Evolutionary conservation across 345 rosid species (phyloP).

Genomic region (Atalantia buxifolia): DNA sequence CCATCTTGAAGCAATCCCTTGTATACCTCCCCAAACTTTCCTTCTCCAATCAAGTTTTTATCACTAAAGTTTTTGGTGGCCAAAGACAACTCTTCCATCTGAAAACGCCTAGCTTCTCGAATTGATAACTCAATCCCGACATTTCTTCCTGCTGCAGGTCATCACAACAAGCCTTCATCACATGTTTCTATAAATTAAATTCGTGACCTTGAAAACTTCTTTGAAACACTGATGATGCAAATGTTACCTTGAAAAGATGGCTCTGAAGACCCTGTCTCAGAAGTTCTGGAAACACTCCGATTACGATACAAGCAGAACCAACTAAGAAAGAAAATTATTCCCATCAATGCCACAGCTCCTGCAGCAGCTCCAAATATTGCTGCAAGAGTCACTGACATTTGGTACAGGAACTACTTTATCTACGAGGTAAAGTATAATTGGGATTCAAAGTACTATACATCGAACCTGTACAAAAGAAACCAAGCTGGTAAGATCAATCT

Average conservation of each 20-base stretch:
- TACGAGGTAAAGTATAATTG: slow-evolving; percentile 27
- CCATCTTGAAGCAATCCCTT: slow-evolving; percentile 94
- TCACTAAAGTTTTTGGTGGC: slow-evolving; percentile 77
- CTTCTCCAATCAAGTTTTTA: slow-evolving; percentile 74
- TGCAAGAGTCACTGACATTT: slow-evolving; percentile 88
- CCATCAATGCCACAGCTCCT: slow-evolving; percentile 87
- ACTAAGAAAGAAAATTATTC: slow-evolving; percentile 41
- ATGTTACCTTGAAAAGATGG: slow-evolving; percentile 64
- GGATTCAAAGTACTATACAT: slow-evolving; percentile 7
- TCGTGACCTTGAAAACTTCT: not conserved
- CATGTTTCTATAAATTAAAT: not conserved
- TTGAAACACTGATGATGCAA: not conserved
- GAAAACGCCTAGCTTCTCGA: slow-evolving; percentile 76
- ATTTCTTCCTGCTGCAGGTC: slow-evolving; percentile 56
- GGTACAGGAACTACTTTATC: slow-evolving; percentile 52
- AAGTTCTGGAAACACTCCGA: slow-evolving; percentile 52
- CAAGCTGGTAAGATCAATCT: slow-evolving; percentile 23
- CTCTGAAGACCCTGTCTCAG: slow-evolving; percentile 89
- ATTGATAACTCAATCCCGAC: slow-evolving; percentile 60
- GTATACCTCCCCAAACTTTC: slow-evolving; percentile 88
- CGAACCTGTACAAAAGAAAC: slow-evolving; percentile 37
- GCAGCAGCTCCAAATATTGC: slow-evolving; percentile 88
- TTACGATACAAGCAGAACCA: slow-evolving; percentile 62
- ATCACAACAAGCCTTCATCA: slow-evolving; percentile 17
- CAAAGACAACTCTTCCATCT: slow-evolving; percentile 78